These are phyloP conservation scores for Trypanosoma rangeli DNA, from an alignment of 208 protist genomes.

Conservation along the genomic window DNA sequence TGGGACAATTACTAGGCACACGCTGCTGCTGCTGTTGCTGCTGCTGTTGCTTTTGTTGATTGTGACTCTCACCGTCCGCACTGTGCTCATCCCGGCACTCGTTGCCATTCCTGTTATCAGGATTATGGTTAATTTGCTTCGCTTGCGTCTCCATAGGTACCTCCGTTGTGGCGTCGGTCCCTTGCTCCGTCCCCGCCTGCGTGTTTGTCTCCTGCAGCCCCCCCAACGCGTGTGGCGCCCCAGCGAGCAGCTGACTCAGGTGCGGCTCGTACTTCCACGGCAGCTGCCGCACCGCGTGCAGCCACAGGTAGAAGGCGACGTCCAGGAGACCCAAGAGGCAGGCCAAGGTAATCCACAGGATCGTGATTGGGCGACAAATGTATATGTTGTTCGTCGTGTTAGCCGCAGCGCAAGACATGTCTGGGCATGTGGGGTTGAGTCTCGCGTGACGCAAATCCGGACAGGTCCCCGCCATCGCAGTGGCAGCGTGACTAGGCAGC, in stretches of 20 bases:
- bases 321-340: conserved; percentile 37
- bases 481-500: not conserved
- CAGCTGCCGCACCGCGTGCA: conserved; percentile 42
- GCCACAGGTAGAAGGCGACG: conserved; percentile 42
- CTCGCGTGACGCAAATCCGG: conserved; percentile 39
- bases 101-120: not conserved
- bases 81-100: not conserved
- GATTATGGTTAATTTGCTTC: not conserved
- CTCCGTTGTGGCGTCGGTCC: not conserved
- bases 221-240: not conserved
- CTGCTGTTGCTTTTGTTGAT: conserved; percentile 1
- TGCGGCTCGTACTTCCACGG: conserved; percentile 65
- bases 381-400: conserved; percentile 68
- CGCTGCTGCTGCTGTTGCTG: not conserved
- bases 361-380: conserved; percentile 44
- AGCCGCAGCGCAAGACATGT: conserved; percentile 52
- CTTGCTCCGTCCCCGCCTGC: not conserved
- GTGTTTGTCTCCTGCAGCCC: not conserved
- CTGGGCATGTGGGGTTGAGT: conserved; percentile 41
- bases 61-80: not conserved
- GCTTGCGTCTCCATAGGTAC: not conserved
- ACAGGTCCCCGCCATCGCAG: conserved; percentile 17
- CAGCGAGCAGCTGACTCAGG: conserved; percentile 33
- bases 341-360: conserved; percentile 38
- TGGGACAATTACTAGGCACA: conserved; percentile 35